Evolutionary conservation across 2,329 filamentous ascomycete species (phyloP).

Genomic region (Calonectria multiphialidica): DNA sequence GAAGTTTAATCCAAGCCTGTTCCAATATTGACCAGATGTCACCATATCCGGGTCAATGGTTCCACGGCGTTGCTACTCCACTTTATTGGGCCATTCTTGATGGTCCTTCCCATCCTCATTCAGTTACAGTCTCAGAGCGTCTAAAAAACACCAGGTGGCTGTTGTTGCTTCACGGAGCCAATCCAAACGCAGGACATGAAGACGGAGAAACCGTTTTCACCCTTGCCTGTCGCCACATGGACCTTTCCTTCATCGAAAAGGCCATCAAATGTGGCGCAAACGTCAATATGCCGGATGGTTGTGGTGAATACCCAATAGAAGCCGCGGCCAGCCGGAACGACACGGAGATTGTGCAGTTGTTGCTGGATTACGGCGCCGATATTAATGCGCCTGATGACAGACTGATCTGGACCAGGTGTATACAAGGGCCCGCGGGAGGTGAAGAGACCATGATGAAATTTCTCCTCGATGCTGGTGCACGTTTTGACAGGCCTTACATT

Average conservation of each 20-base stretch:
- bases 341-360: background rate
- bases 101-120: too few species aligned
- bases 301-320: background rate
- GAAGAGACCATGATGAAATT: too few species aligned
- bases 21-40: background rate
- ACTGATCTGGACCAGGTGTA: too few species aligned
- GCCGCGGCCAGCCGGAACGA: background rate
- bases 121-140: too few species aligned
- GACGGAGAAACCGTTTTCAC: background rate
- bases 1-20: background rate
- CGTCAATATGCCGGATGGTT: too few species aligned
- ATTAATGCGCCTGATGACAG: background rate
- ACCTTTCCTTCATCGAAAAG: background rate
- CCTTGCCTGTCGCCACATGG: too few species aligned
- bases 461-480: background rate
- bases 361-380: background rate
- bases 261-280: background rate
- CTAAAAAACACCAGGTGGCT: too few species aligned
- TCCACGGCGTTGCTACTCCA: too few species aligned
- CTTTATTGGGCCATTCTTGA: too few species aligned
- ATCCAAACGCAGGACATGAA: background rate
- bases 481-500: background rate
- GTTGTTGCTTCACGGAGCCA: background rate
- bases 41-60: background rate
- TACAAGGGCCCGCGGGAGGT: too few species aligned